Evolutionary conservation across 345 rosid genomes (phyloP), one percentile per base, ranked within the genome.

Genomic region (Ceriops zippeliana): DNA sequence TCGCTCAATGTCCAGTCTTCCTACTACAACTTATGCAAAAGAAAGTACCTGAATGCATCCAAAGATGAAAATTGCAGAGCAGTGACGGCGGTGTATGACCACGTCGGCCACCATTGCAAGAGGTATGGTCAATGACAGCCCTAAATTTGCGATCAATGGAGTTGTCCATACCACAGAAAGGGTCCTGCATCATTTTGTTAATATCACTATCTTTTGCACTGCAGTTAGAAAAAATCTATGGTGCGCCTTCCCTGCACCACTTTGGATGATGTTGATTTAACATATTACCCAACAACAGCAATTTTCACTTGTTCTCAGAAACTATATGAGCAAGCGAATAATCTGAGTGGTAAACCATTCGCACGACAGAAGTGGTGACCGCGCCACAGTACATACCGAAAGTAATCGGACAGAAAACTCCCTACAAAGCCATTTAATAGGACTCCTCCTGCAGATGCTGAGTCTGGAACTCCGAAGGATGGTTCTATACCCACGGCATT

Each of bases 41-140:
- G 47, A 42, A 58, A 7, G 0, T 46, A 87, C 98, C 88, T 93
- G 96, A 66, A 85, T 30, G 70, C 92, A 85, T 24, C 98, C 97
- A 24, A 86, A 52, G 34, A 90, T 83, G 83, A 87, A 93, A 70
- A 86, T 70, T 34, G 83, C 80, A 0, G 97, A 89, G 75, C 83
- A 93, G 65, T 62, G 90, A 42, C 90, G 90, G 38, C 93, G 85
- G 6, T 89, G 95, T 31, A 90, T 67, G 58, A 89, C 78, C 86
- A 86, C 84, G 75, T 90, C 98, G 24, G 97, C 96, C 63, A 90
- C 69, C 97, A 93, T 89, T 7, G 98, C 95, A 0, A 93, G 78
- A 2, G 97, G 95, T 67, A 93, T 89, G 13, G 97, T 86, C 69
- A 91, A 85, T 62, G 97, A 89, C 87, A 84, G 83, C 56, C 97